phyloP scores from a whole-genome alignment of 371 early-diverging fungal species.

The Conidiobolus incongruus region DNA sequence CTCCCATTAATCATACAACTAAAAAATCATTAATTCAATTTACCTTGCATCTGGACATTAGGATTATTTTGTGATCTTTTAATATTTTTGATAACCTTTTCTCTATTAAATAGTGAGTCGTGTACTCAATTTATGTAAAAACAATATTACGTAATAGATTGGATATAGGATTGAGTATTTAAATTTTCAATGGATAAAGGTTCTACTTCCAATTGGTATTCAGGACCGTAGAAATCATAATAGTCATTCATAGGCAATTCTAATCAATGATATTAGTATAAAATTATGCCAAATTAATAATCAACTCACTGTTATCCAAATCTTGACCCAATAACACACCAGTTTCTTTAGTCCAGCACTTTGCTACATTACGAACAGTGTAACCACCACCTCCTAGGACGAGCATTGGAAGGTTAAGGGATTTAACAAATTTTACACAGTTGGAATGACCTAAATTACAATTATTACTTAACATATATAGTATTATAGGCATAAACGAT shows the following conservation, averaged over 20 bases:
- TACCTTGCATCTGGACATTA: constrained; percentile 85
- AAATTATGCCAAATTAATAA: too few species aligned
- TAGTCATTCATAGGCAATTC: constrained; percentile 90
- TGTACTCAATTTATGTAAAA: too few species aligned
- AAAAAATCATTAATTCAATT: too few species aligned
- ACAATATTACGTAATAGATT: constrained; percentile 55
- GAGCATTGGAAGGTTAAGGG: constrained; percentile 79
- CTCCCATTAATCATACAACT: too few species aligned
- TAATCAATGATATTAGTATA: too few species aligned
- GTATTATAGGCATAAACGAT: too few species aligned
- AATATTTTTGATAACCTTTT: too few species aligned
- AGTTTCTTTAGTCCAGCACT: constrained; percentile 98
- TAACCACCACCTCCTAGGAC: constrained; percentile 99
- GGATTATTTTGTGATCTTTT: constrained; percentile 75
- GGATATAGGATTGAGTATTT: constrained; percentile 77
- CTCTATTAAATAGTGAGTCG: too few species aligned
- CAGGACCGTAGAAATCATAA: constrained; percentile 86
- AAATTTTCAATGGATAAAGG: constrained; percentile 90
- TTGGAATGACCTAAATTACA: constrained; percentile 40
- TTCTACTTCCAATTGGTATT: constrained; percentile 80
- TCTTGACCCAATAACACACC: constrained; percentile 65
- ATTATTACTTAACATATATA: too few species aligned
- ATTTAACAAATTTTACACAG: constrained; percentile 85
- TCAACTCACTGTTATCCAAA: constrained; percentile 22
- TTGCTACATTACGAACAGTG: constrained; percentile 93